Percentiles rank a stretch among this genome's conserved stretches.
These are phyloP conservation scores for Exobasidium cylindrosporum DNA, from an alignment of 1,284 basidiomycete genomes.

Conservation along the genomic window DNA sequence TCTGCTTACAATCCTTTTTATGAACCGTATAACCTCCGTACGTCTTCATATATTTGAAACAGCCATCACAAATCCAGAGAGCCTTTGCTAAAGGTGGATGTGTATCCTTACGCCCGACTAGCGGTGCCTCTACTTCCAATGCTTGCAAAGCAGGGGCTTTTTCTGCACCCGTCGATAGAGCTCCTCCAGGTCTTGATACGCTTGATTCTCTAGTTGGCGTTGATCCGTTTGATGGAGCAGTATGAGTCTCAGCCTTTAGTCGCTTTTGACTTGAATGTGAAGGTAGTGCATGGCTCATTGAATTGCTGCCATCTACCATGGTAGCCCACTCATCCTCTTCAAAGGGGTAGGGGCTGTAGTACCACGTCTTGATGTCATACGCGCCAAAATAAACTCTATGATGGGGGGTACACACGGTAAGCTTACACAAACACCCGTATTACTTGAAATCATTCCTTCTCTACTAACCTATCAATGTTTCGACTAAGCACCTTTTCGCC, in stretches of 20 bases:
- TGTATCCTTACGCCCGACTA: neutral
- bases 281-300: neutral
- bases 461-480: constrained; percentile 10
- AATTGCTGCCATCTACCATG: neutral
- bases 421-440: no score
- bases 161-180: constrained; percentile 9
- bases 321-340: constrained; percentile 27
- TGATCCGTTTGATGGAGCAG: neutral
- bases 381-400: constrained; percentile 47
- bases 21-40: constrained; percentile 38
- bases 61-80: constrained; percentile 74
- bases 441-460: no score
- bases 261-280: neutral
- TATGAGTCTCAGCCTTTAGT: neutral
- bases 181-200: constrained; percentile 1
- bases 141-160: constrained; percentile 9
- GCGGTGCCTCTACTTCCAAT: neutral
- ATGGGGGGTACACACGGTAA: no score
- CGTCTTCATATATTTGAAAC: constrained; percentile 86
- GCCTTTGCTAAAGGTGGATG: neutral
- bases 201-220: constrained; percentile 1
- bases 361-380: constrained; percentile 55
- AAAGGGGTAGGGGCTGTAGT: constrained; percentile 52
- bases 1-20: constrained; percentile 67
- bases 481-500: neutral